These are phyloP conservation scores for Trichoderma harzianum DNA, from an alignment of 2,329 filamentous ascomycete species.

Conservation along the genomic window DNA sequence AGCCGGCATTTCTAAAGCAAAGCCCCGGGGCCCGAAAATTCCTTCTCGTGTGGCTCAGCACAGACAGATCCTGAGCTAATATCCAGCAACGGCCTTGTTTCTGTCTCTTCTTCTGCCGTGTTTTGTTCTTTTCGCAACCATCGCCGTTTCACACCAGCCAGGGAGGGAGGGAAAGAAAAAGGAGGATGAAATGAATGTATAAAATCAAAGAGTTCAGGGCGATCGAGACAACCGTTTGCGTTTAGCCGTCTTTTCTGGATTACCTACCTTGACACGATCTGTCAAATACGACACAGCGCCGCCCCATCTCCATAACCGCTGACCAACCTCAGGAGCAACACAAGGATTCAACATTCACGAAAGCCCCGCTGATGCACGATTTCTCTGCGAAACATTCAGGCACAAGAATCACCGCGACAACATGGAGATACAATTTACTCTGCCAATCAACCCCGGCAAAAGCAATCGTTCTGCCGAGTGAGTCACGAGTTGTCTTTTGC, in stretches of 20 bases:
- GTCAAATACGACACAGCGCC: neutral
- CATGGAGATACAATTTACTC: slow-evolving; percentile 41
- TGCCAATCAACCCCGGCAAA: slow-evolving; percentile 27
- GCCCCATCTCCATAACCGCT: neutral
- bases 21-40: neutral
- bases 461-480: slow-evolving; percentile 25
- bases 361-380: slow-evolving; percentile 5
- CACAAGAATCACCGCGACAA: neutral
- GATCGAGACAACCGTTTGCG: neutral
- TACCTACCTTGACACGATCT: neutral
- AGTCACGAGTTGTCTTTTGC: slow-evolving; percentile 18
- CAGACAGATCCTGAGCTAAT: neutral
- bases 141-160: neutral
- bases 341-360: neutral
- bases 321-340: neutral
- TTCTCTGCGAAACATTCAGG: neutral
- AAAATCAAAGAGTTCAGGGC: neutral
- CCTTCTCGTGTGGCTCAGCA: neutral
- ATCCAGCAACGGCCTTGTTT: neutral
- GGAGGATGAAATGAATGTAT: neutral
- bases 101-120: neutral
- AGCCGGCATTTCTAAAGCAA: neutral
- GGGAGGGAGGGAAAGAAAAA: neutral
- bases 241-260: neutral
- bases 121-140: neutral